Base-by-base conservation (phyloP, 805 yeast genomes). In the Deakozyma indianensis region DNA sequence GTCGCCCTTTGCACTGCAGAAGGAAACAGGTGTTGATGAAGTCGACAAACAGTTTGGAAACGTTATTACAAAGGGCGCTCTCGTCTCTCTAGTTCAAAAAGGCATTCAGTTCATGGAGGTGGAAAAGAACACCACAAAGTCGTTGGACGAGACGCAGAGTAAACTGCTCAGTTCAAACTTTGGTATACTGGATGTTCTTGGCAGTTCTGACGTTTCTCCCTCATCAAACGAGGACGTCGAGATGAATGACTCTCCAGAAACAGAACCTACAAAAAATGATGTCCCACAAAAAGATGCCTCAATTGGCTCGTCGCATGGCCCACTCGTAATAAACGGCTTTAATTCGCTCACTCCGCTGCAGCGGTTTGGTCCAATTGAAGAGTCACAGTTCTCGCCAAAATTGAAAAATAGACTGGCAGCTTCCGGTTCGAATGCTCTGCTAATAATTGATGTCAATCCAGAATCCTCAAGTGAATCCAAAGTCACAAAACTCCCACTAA, bases 71-170 rank as follows among this genome's bases (percentile, higher is more conserved):
- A 69, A 82, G 2, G 96, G 96, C 1, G 75, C 83, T 53, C 66
- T 90, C 24, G 94, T 90, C 11, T 75, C 76, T 55, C 65, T 90
- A 40, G 79, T 90, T 0, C 96, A 90, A 54, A 83, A 78, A 58
- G 97, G 97, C 1, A 75, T 88, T 16, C 69, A 87, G 42, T 84
- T 80, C 58, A 65, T 78, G n/a, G 76, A 83, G 50, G 75, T 81
- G 18, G 88, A 84, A 56, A 23, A 20, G 18, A 32, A 32, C 18
- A 20, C 16, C 18, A 11, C 18, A 14, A 32, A 32, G 38, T 9
- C 38, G 18, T 5, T 32, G 18, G 18, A 32, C 38, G 38, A n/a
- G 18, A 32, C 38, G 5, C 38, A 32, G 38, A n/a, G 18, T 7
- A 9, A 14, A 20, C 38, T 32, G 18, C 9, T 32, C 20, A 32